These are phyloP conservation scores for Trichoderma arundinaceum DNA, from an alignment of 2,329 filamentous ascomycete genomes.

Conservation along the genomic window DNA sequence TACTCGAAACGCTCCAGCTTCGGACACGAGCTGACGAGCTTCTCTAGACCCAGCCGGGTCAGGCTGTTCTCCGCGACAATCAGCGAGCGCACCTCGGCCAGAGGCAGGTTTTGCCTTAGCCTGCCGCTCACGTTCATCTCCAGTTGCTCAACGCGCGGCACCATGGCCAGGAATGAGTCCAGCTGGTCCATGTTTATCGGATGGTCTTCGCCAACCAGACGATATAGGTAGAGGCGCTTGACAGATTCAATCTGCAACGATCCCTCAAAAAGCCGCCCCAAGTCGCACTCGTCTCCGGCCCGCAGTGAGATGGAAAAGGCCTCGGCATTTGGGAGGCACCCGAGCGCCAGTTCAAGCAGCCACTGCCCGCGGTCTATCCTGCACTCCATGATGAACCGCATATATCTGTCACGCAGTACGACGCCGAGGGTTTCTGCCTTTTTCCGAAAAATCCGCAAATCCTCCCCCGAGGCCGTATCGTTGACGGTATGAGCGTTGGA, in stretches of 20 bases:
- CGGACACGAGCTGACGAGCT: not conserved
- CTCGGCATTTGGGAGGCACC: no score
- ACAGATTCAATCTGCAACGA: not conserved
- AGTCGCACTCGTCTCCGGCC: no score
- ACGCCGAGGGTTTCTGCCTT: no score
- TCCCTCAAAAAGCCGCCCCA: no score
- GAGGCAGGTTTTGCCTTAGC: not conserved
- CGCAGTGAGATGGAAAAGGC: no score
- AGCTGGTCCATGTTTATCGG: not conserved
- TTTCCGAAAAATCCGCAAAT: not conserved
- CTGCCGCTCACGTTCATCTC: not conserved
- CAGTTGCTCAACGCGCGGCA: not conserved
- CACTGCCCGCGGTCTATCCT: no score
- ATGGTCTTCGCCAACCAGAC: no score
- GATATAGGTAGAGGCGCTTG: not conserved
- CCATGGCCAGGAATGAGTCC: not conserved
- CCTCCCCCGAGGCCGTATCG: not conserved
- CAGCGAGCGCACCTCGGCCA: not conserved
- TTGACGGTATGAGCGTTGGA: no score
- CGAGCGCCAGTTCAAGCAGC: no score
- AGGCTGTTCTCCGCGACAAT: fast-evolving
- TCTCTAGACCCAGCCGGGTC: not conserved
- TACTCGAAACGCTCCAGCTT: not conserved
- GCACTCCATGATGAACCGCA: no score
- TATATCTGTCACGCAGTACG: no score